phyloP scores from a whole-genome alignment of 352 stramenopile species.

The Peronospora belbahrii region DNA sequence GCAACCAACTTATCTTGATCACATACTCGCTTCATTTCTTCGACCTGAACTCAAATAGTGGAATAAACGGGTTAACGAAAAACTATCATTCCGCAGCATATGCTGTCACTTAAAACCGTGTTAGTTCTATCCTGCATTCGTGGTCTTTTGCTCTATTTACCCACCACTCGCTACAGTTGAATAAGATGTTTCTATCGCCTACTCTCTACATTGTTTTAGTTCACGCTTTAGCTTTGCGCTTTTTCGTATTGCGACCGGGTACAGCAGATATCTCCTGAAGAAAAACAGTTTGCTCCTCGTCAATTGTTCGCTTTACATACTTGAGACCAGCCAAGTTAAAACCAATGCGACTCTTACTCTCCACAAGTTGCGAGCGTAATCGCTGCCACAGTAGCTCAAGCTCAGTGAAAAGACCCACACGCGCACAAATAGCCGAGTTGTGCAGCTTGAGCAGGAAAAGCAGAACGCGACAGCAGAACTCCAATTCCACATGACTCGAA shows the following conservation, averaged over 20 bases:
- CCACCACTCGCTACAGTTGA: too few species aligned
- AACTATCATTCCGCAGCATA: too few species aligned
- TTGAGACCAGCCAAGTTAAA: conserved; percentile 84
- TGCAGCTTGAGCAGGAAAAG: conserved; percentile 74
- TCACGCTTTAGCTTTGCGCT: conserved; percentile 24
- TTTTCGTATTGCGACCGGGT: conserved; percentile 50
- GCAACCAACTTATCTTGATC: too few species aligned
- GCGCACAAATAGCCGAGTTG: conserved; percentile 68
- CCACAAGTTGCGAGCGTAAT: conserved; percentile 64
- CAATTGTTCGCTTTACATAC: conserved; percentile 82
- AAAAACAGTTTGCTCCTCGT: conserved; percentile 69
- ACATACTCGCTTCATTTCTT: background rate
- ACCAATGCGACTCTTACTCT: conserved; percentile 79
- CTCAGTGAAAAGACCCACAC: conserved; percentile 58
- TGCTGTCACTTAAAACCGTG: too few species aligned
- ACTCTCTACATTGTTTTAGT: background rate
- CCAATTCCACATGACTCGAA: conserved; percentile 83
- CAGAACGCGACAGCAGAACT: conserved; percentile 85
- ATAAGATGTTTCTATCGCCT: conserved; percentile 2
- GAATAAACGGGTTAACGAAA: background rate
- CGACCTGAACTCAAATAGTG: background rate
- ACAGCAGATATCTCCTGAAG: conserved; percentile 61
- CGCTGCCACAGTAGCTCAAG: conserved; percentile 73
- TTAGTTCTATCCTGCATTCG: conserved; percentile 9
- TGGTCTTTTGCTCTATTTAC: conserved; percentile 2